phyloP scores from a whole-genome alignment of 164 flowering plant genomes.

The Taxillus chinensis region DNA sequence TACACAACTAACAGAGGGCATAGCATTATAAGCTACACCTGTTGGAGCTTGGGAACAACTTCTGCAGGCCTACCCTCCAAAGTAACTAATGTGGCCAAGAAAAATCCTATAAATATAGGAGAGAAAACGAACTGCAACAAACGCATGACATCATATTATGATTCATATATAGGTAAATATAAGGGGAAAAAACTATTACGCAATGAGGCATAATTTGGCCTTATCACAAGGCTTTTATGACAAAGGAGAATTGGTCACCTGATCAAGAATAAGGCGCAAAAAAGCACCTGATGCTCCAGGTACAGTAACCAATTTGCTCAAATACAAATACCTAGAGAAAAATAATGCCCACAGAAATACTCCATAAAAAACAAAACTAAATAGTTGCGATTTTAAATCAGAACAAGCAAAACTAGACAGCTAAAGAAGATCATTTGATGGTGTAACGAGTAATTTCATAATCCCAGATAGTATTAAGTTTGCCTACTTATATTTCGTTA shows the following conservation, averaged over 20 bases:
- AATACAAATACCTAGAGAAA: neutral
- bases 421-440: too few species aligned
- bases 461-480: too few species aligned
- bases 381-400: too few species aligned
- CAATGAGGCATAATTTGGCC: neutral
- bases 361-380: too few species aligned
- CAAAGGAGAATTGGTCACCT: neutral
- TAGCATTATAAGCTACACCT: neutral
- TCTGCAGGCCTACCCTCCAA: constrained; percentile 3
- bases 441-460: too few species aligned
- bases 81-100: neutral
- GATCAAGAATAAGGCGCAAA: constrained; percentile 6
- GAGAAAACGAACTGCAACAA: neutral
- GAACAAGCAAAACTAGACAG: too few species aligned
- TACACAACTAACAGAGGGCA: neutral
- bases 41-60: constrained; percentile 4
- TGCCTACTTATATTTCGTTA: too few species aligned
- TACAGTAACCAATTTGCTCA: constrained; percentile 1
- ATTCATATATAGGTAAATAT: neutral
- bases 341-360: neutral
- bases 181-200: neutral
- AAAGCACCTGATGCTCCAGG: constrained; percentile 3
- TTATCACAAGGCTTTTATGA: neutral
- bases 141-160: neutral
- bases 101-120: constrained; percentile 3